Conservation (phyloP, 192 early-diverging fungal species). For the Podila minutissima region DNA sequence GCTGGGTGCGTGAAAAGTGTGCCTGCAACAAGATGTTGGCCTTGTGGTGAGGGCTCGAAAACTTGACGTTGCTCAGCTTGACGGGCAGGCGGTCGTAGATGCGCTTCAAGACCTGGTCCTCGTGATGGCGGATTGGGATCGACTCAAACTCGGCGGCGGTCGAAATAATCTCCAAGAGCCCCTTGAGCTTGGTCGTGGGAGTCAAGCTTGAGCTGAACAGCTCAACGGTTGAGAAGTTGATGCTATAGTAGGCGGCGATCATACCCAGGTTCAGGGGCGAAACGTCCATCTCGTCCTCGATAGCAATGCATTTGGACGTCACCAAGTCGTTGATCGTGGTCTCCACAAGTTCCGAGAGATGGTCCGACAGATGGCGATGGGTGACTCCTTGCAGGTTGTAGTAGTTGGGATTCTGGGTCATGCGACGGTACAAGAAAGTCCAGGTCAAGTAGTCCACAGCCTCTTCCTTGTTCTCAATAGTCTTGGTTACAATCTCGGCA, state of each 20-base stretch:
- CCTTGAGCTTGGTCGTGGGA: conserved; percentile 86
- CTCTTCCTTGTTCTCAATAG: conserved; percentile 97
- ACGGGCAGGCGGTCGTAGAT: conserved; percentile 88
- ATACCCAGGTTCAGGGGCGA: conserved; percentile 92
- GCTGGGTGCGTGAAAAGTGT: conserved; percentile 89
- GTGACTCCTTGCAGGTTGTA: conserved; percentile 89
- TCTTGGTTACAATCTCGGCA: conserved; percentile 94
- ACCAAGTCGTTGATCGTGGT: conserved; percentile 86
- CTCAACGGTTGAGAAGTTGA: conserved; percentile 94
- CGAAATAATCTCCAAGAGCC: conserved; percentile 93
- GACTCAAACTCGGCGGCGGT: conserved; percentile 93
- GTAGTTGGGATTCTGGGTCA: conserved; percentile 98
- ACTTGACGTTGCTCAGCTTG: conserved; percentile 75
- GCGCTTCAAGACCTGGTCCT: conserved; percentile 80
- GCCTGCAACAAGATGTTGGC: conserved; percentile 94
- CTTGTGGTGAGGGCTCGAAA: conserved; percentile 91
- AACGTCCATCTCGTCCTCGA: conserved; percentile 79
- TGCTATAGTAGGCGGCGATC: conserved; percentile 98
- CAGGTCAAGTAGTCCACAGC: conserved; percentile 99
- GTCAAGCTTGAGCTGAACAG: conserved; percentile 91
- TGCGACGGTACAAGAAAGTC: conserved; percentile 97
- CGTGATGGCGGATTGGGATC: conserved; percentile 94
- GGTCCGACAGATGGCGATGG: conserved; percentile 90
- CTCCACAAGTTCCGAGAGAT: conserved; percentile 96
- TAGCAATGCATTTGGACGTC: conserved; percentile 84